Evolutionary conservation across 1,139 yeast species (phyloP).

Genomic region (Magnusiomyces clavatus): DNA sequence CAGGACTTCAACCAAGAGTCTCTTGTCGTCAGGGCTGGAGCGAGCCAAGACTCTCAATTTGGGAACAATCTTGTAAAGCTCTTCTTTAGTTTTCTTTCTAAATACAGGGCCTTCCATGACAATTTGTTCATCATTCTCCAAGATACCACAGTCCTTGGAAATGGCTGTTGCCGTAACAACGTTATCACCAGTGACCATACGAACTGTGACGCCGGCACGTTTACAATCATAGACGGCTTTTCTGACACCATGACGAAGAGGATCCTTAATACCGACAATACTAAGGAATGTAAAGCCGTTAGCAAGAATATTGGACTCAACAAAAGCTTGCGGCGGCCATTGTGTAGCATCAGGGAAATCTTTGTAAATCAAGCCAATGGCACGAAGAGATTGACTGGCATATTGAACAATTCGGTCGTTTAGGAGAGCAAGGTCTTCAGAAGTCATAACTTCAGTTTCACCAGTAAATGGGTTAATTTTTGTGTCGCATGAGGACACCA

Average conservation of each 20-base stretch:
- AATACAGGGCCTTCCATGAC: conserved; percentile 93
- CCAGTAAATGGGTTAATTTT: conserved; percentile 33
- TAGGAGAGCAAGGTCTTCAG: conserved; percentile 25
- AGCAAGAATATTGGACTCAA: conserved; percentile 19
- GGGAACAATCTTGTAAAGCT: conserved; percentile 58
- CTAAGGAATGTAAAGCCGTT: conserved; percentile 38
- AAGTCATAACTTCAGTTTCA: not conserved
- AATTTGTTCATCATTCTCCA: conserved; percentile 43
- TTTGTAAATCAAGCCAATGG: conserved; percentile 74
- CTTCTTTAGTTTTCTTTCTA: conserved; percentile 53
- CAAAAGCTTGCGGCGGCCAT: conserved; percentile 60
- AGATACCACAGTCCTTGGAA: conserved; percentile 76
- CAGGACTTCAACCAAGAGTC: conserved; percentile 76
- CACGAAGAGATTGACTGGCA: conserved; percentile 75
- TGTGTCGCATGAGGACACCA: conserved; percentile 51
- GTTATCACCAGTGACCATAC: conserved; percentile 98
- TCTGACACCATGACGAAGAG: conserved; percentile 82
- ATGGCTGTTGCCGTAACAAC: conserved; percentile 85
- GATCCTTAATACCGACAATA: conserved; percentile 90
- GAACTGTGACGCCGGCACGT: conserved; percentile 84
- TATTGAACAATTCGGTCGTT: conserved; percentile 48
- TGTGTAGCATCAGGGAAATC: conserved; percentile 44
- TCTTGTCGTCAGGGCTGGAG: conserved; percentile 92
- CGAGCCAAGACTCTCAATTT: conserved; percentile 79
- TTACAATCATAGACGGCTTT: conserved; percentile 81